Evolutionary conservation across 441 rosid species (phyloP).

Genomic region (Arabidopsis hybrid): DNA sequence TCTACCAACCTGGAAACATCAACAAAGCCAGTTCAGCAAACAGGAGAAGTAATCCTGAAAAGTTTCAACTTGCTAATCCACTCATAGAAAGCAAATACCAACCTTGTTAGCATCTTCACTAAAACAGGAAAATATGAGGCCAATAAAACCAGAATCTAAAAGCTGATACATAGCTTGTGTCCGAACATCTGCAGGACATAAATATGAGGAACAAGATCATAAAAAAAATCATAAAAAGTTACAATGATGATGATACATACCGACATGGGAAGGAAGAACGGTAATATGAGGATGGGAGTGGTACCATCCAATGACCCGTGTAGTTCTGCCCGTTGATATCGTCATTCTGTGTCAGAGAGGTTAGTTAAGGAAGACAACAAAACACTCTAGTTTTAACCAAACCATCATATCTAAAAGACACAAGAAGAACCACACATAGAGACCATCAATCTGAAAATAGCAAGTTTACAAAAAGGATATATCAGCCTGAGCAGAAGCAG

Average conservation of each 20-base stretch:
- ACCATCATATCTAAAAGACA: not conserved
- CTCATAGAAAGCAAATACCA: constrained; percentile 11
- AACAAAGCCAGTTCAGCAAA: constrained; percentile 24
- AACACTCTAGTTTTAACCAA: constrained; percentile 3
- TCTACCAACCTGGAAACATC: constrained; percentile 80
- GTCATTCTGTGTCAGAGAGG: constrained; percentile 79
- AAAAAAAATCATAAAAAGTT: not conserved
- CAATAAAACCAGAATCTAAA: constrained; percentile 96
- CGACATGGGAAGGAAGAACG: constrained; percentile 97
- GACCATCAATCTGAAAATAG: not conserved
- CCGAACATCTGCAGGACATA: constrained; percentile 73
- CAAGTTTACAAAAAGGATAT: constrained; percentile 68
- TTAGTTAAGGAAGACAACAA: constrained; percentile 53
- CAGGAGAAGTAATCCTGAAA: constrained; percentile 1
- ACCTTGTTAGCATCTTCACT: constrained; percentile 92
- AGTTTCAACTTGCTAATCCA: constrained; percentile 11
- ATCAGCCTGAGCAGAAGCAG: constrained; percentile 97
- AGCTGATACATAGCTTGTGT: constrained; percentile 99
- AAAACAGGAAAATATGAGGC: constrained; percentile 92
- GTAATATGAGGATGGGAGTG: constrained; percentile 99
- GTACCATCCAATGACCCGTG: constrained; percentile 98
- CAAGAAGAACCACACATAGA: not conserved
- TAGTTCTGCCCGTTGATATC: constrained; percentile 76
- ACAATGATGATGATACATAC: constrained; percentile 49
- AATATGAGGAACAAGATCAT: constrained; percentile 15